A percentile compares a stretch with the other conserved stretches of the same genome.
These are phyloP conservation scores for Eucalyptus urophylla DNA, from an alignment of 345 rosid genomes.

Conservation along the genomic window DNA sequence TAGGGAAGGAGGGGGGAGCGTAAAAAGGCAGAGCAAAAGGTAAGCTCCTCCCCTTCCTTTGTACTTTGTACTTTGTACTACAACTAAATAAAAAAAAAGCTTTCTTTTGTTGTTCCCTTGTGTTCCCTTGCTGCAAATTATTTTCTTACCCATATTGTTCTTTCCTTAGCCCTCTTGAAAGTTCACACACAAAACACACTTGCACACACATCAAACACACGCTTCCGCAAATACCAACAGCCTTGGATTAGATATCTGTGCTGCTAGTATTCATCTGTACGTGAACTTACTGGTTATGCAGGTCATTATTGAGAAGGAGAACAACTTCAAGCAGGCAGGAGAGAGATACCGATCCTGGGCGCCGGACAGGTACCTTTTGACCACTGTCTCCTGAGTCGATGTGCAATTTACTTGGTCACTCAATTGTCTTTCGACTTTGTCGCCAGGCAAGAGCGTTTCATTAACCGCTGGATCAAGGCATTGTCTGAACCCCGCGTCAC, in stretches of 20 bases:
- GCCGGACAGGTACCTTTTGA: slow-evolving; percentile 54
- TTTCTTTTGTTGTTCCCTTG: too few species aligned
- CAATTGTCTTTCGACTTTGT: background rate
- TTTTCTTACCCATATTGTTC: too few species aligned
- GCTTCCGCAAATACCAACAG: too few species aligned
- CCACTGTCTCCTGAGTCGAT: background rate
- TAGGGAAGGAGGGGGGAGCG: too few species aligned
- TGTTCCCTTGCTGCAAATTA: too few species aligned
- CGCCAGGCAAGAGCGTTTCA: slow-evolving; percentile 77
- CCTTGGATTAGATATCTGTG: background rate
- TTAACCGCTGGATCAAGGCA: slow-evolving; percentile 66
- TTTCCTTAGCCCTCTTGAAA: too few species aligned
- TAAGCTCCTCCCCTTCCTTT: too few species aligned
- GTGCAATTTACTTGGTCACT: background rate
- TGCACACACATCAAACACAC: too few species aligned
- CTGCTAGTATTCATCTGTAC: background rate
- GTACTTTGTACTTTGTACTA: too few species aligned
- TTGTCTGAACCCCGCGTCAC: slow-evolving; percentile 78
- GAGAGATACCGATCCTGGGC: slow-evolving; percentile 77
- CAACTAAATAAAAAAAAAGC: too few species aligned
- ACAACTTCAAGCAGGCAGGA: slow-evolving; percentile 95
- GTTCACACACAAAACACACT: too few species aligned
- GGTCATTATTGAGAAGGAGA: slow-evolving; percentile 75
- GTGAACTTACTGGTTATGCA: slow-evolving; percentile 5
- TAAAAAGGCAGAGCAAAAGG: too few species aligned